phyloP scores from a whole-genome alignment of 495 filamentous ascomycete genomes.

The Lasiosphaeria miniovina region DNA sequence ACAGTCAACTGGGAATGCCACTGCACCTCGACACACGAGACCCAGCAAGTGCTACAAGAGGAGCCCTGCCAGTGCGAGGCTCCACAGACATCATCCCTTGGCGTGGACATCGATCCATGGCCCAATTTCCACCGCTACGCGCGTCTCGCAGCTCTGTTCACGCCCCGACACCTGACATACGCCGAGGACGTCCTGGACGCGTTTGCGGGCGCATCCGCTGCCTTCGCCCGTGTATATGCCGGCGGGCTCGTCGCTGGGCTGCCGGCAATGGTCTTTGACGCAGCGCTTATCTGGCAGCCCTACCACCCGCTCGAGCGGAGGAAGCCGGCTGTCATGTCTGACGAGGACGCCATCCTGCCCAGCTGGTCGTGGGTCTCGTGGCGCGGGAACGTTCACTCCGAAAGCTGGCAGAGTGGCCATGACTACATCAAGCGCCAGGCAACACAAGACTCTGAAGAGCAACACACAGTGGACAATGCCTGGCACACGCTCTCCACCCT shows the following conservation, averaged over 20 bases:
- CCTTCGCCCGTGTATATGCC: conserved; percentile 1
- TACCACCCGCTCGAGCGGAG: conserved; percentile 11
- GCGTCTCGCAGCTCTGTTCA: conserved; percentile 13
- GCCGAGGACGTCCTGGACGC: conserved; percentile 20
- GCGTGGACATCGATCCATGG: conserved; percentile 12
- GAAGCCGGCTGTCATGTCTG: neutral
- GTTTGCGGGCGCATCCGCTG: conserved; percentile 15
- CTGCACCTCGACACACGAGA: conserved; percentile 15
- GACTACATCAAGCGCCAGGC: conserved; percentile 7
- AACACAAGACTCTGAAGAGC: neutral
- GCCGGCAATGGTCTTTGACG: conserved; percentile 15
- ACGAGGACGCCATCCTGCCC: conserved; percentile 12
- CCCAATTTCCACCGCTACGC: conserved; percentile 21
- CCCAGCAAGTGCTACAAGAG: neutral
- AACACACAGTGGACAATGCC: neutral
- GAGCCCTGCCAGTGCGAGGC: neutral
- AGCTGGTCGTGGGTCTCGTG: conserved; percentile 28
- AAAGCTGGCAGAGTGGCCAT: conserved; percentile 14
- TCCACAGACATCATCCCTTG: neutral
- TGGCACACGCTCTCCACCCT: conserved; percentile 17
- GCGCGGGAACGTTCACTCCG: conserved; percentile 18
- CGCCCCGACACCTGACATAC: conserved; percentile 9
- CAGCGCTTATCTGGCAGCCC: conserved; percentile 21
- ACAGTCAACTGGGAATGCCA: conserved; percentile 22
- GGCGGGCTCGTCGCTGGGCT: conserved; percentile 22